Conservation (phyloP, 495 filamentous ascomycete genomes). For the Xylaria intraflava region DNA sequence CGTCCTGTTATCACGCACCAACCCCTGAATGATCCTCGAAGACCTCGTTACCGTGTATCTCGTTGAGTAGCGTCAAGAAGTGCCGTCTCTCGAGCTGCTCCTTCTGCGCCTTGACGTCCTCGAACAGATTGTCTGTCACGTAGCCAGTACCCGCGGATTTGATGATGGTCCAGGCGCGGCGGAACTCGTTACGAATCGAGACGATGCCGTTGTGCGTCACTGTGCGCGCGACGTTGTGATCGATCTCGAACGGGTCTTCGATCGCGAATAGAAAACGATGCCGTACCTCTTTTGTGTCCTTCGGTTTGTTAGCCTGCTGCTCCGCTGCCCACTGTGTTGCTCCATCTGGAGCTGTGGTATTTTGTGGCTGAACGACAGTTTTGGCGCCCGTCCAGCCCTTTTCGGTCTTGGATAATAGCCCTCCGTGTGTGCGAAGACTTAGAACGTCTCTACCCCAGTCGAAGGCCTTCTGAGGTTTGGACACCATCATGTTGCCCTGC, state of each 20-base stretch:
- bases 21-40: background rate
- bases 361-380: slow-evolving; percentile 37
- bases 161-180: slow-evolving; percentile 63
- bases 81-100: slow-evolving; percentile 21
- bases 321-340: background rate
- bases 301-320: slow-evolving; percentile 8
- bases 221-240: slow-evolving; percentile 77
- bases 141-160: slow-evolving; percentile 22
- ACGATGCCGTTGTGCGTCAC: slow-evolving; percentile 70
- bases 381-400: slow-evolving; percentile 76
- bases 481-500: slow-evolving; percentile 38
- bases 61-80: slow-evolving; percentile 32
- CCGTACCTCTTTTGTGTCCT: slow-evolving; percentile 55
- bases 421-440: slow-evolving; percentile 62
- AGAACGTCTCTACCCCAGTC: slow-evolving; percentile 65
- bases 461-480: slow-evolving; percentile 44
- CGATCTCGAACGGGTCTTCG: slow-evolving; percentile 79
- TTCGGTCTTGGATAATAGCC: slow-evolving; percentile 58
- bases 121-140: slow-evolving; percentile 30
- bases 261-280: slow-evolving; percentile 80
- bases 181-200: slow-evolving; percentile 72
- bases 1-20: background rate
- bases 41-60: slow-evolving; percentile 31
- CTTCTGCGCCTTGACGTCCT: slow-evolving; percentile 26
- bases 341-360: background rate